Evolutionary conservation across 2,329 filamentous ascomycete species (phyloP), one percentile per base, ranked within the genome.

Genomic region (Orbilia javanica): DNA sequence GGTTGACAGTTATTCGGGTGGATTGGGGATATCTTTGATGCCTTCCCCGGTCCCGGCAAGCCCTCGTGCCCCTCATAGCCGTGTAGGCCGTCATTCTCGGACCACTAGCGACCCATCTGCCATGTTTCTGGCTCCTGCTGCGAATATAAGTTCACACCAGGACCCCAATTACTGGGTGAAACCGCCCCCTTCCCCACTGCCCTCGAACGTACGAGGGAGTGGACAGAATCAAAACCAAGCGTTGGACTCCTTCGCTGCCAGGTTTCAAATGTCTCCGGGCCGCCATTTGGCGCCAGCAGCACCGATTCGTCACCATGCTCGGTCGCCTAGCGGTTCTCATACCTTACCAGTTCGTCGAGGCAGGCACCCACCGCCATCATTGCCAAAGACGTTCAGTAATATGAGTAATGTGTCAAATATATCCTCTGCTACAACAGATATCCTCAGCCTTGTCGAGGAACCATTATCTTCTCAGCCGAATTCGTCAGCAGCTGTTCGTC

Each of bases 121-220:
- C 1, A 77, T 77, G 73, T 77, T 65, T 53, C 22, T 77, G 34
- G 73, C 57, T 10, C 66, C 73, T 20, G 73, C 73, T n/a, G 73
- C 73, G 27, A 77, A 77, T 39, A 71, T 77, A 53, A 63, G 50
- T 60, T 77, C 73, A n/a, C 62, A 70, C 2, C 57, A 77, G n/a
- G 73, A 77, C 48, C 73, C 73, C 0, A 77, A 77, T 22, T 77
- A 71, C 60, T 77, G 73, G 73, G 73, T 77, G 18, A 77, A 77
- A 29, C 73, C 73, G 2, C 73, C 73, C 4, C 73, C 73, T 1
- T 77, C 73, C 18, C 73, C 73, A 5, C 79, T 86, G 87, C 46
- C 85, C 86, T 81, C 86, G 86, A 53, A 84, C 85, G 67, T 85
- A 85, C 60, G 84, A 84, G 18, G 84, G 84, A 60, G 20, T 87